Evolutionary conservation across 352 stramenopile genomes (phyloP), one percentile per base, ranked within the genome.

Genomic region (Globisporangium heterothallicum): DNA sequence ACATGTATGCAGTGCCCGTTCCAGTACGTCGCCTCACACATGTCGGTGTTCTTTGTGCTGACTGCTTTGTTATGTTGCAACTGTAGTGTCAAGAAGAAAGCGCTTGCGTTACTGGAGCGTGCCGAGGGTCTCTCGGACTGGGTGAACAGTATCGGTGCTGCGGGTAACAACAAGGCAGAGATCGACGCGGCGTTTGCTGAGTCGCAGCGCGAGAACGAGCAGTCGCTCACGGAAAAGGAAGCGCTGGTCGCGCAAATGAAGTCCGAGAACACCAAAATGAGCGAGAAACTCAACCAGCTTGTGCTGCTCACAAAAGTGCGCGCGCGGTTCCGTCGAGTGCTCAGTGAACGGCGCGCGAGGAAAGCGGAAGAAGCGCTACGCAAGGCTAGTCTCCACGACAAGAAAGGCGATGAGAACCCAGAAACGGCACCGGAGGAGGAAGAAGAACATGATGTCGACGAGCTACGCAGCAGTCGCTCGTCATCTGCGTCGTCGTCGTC

Each of bases 71-170:
- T 45, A 10, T 49, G 29, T 10, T 34, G 14, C 27, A 14, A 4
- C 4, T 12, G 7, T 24, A 81, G 71, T 52, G 64, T 92, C 1
- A 85, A 86, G 47, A 72, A 81, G 21, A 92, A 90, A 64, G 82
- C 82, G n/a, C 64, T 89, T 5, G 66, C 77, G 24, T 48, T 91
- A 32, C 57, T 92, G n/a, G 69, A 88, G 56, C 79, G 82, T 5
- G 82, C 82, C 16, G 82, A 92, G 42, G 74, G 68, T 0, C 53
- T 92, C 10, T 74, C 81, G 8, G 77, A 80, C 16, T 92, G 82
- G 82, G 70, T 68, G 1, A 68, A 49, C 6, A 58, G 74, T 6
- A 63, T 88, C 8, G 58, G 78, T 42, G 61, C 66, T 13, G 26
- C 50, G 44, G 59, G 61, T 57, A 51, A 40, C 18, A 69, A 59